phyloP scores from a whole-genome alignment of 75 land plant genomes.

The Pseudotsuga menziesii region DNA sequence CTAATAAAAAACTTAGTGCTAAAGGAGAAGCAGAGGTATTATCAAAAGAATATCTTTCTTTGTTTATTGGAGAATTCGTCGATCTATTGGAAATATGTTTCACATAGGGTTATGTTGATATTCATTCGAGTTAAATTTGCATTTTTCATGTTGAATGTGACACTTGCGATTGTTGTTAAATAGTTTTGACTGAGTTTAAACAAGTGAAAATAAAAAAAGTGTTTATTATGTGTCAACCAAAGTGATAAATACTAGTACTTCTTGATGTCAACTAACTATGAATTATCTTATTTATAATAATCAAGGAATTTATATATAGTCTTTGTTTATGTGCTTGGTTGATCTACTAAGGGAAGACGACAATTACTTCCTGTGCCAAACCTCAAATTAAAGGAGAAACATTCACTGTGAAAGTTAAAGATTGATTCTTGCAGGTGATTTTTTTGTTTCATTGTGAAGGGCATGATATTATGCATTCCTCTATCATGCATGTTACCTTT shows the following conservation, averaged over 20 bases:
- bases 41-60: not conserved
- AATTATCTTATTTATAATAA: too few relatives aligned
- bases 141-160: not conserved
- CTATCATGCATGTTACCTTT: too few relatives aligned
- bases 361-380: too few relatives aligned
- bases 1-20: slow-evolving; percentile 89
- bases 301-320: too few relatives aligned
- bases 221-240: not conserved
- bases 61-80: not conserved
- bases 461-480: too few relatives aligned
- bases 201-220: not conserved
- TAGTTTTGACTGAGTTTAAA: not conserved
- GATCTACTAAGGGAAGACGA: too few relatives aligned
- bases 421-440: too few relatives aligned
- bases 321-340: too few relatives aligned
- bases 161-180: not conserved
- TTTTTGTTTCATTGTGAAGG: too few relatives aligned
- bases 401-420: too few relatives aligned
- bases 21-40: slow-evolving; percentile 94
- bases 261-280: not conserved
- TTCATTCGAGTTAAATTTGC: not conserved
- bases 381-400: too few relatives aligned
- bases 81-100: not conserved
- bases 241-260: not conserved
- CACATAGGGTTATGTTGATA: not conserved